phyloP scores from a whole-genome alignment of 2,329 filamentous ascomycete genomes.

The Colletotrichum tamarilloi region DNA sequence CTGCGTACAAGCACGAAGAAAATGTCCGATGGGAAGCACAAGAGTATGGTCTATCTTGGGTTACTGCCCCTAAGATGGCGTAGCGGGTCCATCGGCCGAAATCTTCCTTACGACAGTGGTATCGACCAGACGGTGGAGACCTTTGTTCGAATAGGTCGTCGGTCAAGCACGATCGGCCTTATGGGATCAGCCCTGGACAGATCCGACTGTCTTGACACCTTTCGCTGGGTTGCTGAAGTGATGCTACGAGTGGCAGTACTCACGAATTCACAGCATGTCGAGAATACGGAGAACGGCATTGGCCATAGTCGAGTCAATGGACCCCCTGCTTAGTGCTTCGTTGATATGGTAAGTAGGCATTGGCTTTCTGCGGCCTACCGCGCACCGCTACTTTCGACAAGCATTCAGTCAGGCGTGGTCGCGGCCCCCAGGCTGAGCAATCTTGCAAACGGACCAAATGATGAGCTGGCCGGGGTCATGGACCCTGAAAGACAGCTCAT shows the following conservation, averaged over 20 bases:
- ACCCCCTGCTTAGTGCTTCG: conserved; percentile 41
- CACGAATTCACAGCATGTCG: background rate
- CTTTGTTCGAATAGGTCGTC: background rate
- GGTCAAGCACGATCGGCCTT: background rate
- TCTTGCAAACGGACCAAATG: conserved; percentile 26
- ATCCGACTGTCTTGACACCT: background rate
- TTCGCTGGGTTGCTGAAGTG: conserved; percentile 4
- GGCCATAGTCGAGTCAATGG: conserved; percentile 50
- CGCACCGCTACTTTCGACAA: conserved; percentile 28
- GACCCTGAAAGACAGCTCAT: background rate
- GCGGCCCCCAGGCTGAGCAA: background rate
- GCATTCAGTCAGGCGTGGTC: background rate
- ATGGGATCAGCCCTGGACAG: conserved; percentile 16
- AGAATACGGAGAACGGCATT: conserved; percentile 17
- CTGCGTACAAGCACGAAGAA: conserved; percentile 51
- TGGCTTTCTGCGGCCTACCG: conserved; percentile 52
- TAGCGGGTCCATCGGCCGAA: background rate
- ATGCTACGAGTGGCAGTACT: conserved; percentile 11
- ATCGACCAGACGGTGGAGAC: background rate
- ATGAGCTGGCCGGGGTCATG: background rate
- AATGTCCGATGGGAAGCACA: conserved; percentile 36
- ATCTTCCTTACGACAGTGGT: background rate
- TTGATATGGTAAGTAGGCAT: conserved; percentile 43
- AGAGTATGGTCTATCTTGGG: conserved; percentile 2
- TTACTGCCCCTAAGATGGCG: background rate